phyloP scores from a whole-genome alignment of 2,329 filamentous ascomycete species.

The Zymoseptoria ardabiliae region DNA sequence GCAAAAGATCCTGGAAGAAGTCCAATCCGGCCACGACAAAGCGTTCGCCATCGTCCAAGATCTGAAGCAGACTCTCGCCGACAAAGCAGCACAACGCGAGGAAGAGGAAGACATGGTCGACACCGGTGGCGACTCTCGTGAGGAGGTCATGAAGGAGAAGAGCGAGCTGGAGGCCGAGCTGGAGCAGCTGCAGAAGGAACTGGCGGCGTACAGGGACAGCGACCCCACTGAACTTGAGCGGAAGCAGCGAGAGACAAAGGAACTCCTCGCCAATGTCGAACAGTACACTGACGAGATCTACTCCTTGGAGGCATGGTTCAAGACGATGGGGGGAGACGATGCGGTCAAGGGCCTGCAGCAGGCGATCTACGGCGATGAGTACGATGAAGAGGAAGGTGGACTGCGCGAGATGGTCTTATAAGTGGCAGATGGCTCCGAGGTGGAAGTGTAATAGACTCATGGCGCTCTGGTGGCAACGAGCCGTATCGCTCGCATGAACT shows the following conservation, averaged over 20 bases:
- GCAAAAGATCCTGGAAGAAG: slow-evolving; percentile 33
- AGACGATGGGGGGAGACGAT: slow-evolving; percentile 36
- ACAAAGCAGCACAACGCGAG: slow-evolving; percentile 31
- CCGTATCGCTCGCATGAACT: background rate
- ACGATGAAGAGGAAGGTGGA: slow-evolving; percentile 46
- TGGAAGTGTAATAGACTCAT: background rate
- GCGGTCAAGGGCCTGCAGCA: slow-evolving; percentile 37
- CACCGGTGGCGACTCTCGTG: slow-evolving; percentile 27
- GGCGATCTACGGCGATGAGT: slow-evolving; percentile 48
- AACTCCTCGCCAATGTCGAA: slow-evolving; percentile 28
- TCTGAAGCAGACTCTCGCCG: slow-evolving; percentile 35
- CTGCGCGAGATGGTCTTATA: background rate
- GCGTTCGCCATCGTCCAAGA: slow-evolving; percentile 29
- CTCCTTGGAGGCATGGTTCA: slow-evolving; percentile 40
- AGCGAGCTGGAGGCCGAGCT: slow-evolving; percentile 31
- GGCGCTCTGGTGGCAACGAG: background rate
- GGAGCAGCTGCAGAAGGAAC: slow-evolving; percentile 33
- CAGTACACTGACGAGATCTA: slow-evolving; percentile 40
- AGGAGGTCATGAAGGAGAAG: slow-evolving; percentile 33
- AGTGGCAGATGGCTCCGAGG: background rate
- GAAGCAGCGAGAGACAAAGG: slow-evolving; percentile 29
- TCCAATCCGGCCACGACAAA: slow-evolving; percentile 34
- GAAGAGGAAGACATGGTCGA: slow-evolving; percentile 33
- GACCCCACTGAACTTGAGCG: slow-evolving; percentile 40
- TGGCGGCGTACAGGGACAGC: slow-evolving; percentile 40